phyloP scores from a whole-genome alignment of 768 basidiomycete species.

The Solioccasus polychromus region DNA sequence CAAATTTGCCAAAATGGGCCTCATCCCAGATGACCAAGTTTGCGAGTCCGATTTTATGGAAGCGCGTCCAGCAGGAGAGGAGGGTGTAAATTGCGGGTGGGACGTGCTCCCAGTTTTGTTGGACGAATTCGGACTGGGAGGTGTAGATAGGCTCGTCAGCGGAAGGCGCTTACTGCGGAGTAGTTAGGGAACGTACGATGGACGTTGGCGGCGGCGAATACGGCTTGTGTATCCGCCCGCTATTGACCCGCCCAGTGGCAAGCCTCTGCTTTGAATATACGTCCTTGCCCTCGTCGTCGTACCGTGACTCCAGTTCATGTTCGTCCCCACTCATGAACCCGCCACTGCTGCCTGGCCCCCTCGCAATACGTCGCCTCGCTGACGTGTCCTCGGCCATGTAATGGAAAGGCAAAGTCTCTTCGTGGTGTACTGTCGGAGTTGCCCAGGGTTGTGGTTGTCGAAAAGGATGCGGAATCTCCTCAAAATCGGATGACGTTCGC shows the following conservation, averaged over 20 bases:
- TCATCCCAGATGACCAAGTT: slow-evolving; percentile 96
- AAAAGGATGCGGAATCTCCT: slow-evolving; percentile 62
- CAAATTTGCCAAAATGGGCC: slow-evolving; percentile 99
- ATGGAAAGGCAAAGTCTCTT: slow-evolving; percentile 49
- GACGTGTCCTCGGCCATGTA: slow-evolving; percentile 52
- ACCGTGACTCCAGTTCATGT: slow-evolving; percentile 33
- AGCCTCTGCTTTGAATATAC: slow-evolving; percentile 49
- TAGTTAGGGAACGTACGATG: slow-evolving; percentile 40
- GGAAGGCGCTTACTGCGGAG: slow-evolving; percentile 7
- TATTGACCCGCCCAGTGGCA: slow-evolving; percentile 40
- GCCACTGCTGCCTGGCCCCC: slow-evolving; percentile 32
- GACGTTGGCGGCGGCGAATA: slow-evolving; percentile 66
- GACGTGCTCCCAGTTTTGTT: slow-evolving; percentile 77
- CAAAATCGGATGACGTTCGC: slow-evolving; percentile 65
- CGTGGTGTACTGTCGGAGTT: slow-evolving; percentile 22
- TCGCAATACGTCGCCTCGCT: slow-evolving; percentile 42
- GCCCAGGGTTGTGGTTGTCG: slow-evolving; percentile 30
- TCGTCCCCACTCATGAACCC: slow-evolving; percentile 28
- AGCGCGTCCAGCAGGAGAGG: slow-evolving; percentile 92
- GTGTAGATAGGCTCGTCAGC: background rate
- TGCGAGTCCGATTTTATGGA: slow-evolving; percentile 86
- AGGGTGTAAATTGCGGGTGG: slow-evolving; percentile 86
- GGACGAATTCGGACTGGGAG: slow-evolving; percentile 65
- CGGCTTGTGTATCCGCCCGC: slow-evolving; percentile 59
- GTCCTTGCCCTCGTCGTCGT: slow-evolving; percentile 67